These are phyloP conservation scores for Eucalyptus victrix DNA, from an alignment of 345 rosid genomes.

Conservation along the genomic window DNA sequence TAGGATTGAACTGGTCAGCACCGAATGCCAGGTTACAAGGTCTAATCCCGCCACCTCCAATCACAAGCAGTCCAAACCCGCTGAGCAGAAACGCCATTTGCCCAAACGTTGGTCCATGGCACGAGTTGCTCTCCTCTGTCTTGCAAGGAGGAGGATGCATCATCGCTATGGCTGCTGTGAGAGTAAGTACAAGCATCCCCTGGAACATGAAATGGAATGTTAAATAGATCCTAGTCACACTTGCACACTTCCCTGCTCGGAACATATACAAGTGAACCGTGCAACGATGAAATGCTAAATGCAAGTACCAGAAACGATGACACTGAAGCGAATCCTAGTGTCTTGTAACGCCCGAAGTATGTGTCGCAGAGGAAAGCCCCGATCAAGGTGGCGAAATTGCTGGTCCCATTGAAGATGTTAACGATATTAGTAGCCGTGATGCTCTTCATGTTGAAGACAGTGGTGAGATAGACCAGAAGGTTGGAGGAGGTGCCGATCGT, in stretches of 20 bases:
- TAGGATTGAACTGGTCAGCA: slow-evolving; percentile 45
- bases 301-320: slow-evolving; percentile 44
- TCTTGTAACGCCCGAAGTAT: slow-evolving; percentile 63
- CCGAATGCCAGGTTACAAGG: slow-evolving; percentile 50
- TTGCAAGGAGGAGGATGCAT: slow-evolving; percentile 25
- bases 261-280: background rate
- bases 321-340: slow-evolving; percentile 43
- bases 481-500: slow-evolving; percentile 43
- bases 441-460: slow-evolving; percentile 58
- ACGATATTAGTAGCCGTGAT: slow-evolving; percentile 48
- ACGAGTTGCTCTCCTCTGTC: background rate
- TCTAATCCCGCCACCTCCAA: slow-evolving; percentile 38
- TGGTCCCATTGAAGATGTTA: slow-evolving; percentile 45
- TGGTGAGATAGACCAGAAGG: slow-evolving; percentile 41
- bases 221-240: background rate
- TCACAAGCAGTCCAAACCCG: slow-evolving; percentile 13
- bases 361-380: slow-evolving; percentile 66
- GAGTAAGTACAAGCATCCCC: slow-evolving; percentile 30
- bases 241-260: background rate
- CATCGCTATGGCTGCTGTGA: slow-evolving; percentile 21
- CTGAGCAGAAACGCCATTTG: slow-evolving; percentile 19
- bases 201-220: background rate
- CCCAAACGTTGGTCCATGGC: slow-evolving; percentile 11
- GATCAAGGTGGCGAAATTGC: slow-evolving; percentile 43
- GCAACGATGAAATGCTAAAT: background rate